Conservation (phyloP, 305 asterid genomes). For the Fraxinus sp. region DNA sequence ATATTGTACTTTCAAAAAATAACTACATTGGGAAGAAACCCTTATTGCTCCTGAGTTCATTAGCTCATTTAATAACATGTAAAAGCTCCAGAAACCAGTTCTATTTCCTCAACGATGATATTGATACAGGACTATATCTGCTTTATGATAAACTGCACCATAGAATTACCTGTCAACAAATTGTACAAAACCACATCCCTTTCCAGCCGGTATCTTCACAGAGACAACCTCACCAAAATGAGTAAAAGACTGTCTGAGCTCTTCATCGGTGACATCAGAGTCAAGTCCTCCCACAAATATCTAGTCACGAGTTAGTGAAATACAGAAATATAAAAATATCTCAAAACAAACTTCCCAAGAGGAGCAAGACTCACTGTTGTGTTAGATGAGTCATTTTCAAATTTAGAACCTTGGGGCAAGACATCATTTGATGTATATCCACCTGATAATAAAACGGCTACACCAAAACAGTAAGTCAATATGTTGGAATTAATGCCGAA, state of each 20-base stretch:
- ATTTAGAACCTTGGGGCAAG: conserved; percentile 53
- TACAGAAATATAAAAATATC: conserved; percentile 7
- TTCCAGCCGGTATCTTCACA: conserved; percentile 88
- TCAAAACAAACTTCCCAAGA: conserved; percentile 21
- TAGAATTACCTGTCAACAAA: conserved; percentile 62
- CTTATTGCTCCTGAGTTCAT: background rate
- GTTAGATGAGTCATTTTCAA: conserved; percentile 67
- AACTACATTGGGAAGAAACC: background rate
- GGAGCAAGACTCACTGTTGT: conserved; percentile 74
- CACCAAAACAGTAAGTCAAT: conserved; percentile 22
- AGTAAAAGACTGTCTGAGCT: conserved; percentile 66
- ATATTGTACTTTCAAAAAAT: background rate
- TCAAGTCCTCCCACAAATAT: conserved; percentile 89
- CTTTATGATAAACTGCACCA: conserved; percentile 14
- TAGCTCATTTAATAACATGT: background rate
- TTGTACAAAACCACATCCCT: conserved; percentile 97
- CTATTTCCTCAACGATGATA: background rate
- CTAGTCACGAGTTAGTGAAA: conserved; percentile 27
- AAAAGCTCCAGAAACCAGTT: background rate
- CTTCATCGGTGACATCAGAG: conserved; percentile 85
- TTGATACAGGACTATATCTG: background rate
- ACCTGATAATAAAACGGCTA: conserved; percentile 71
- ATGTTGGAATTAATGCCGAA: conserved; percentile 2
- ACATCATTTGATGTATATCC: conserved; percentile 68
- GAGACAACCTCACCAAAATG: conserved; percentile 83